Evolutionary conservation across 148 eudicot species (phyloP).

Genomic region (Vaccinium darrowii): DNA sequence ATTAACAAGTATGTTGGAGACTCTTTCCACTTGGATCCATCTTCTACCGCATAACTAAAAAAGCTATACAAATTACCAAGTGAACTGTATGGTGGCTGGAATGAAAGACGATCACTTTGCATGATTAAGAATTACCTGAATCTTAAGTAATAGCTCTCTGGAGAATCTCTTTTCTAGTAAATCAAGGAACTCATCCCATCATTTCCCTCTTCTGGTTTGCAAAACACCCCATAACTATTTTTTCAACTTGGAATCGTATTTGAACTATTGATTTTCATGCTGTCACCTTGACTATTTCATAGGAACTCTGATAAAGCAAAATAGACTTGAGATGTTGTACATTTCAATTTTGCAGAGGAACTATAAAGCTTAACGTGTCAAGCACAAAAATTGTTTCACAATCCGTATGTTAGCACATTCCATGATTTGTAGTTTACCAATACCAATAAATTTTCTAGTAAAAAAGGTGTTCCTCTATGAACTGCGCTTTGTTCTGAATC

Average conservation of each 20-base stretch:
- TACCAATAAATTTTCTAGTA: background rate
- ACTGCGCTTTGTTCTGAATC: background rate
- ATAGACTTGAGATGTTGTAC: background rate
- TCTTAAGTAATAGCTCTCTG: background rate
- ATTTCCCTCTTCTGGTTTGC: background rate
- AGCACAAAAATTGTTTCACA: background rate
- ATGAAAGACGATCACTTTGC: background rate
- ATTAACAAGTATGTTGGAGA: slow-evolving; percentile 62
- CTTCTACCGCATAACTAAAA: background rate
- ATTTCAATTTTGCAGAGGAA: background rate
- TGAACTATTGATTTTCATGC: background rate
- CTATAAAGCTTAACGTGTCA: background rate
- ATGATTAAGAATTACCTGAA: background rate
- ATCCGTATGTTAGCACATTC: background rate
- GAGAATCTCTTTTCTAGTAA: background rate
- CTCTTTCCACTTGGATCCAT: slow-evolving; percentile 5
- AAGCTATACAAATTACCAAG: background rate
- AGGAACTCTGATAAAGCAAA: background rate
- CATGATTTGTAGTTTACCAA: background rate
- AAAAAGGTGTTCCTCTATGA: background rate
- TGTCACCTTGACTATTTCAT: background rate
- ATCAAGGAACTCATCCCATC: background rate
- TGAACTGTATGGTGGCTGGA: background rate
- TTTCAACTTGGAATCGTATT: background rate
- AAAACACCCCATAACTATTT: background rate